These are phyloP conservation scores for Streptanthus diversifolius DNA, from an alignment of 345 rosid genomes.

Conservation along the genomic window DNA sequence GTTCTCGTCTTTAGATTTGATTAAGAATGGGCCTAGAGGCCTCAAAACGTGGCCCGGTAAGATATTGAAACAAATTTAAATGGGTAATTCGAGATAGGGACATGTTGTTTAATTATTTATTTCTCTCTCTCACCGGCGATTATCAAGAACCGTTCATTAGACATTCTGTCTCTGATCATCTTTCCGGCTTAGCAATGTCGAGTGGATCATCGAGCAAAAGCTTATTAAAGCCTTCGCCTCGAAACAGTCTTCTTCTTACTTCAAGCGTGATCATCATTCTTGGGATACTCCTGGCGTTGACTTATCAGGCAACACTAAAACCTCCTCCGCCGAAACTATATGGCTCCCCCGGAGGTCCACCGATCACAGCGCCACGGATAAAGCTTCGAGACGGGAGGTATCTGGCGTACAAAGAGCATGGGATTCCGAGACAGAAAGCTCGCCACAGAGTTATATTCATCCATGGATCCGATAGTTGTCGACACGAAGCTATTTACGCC, in stretches of 20 bases:
- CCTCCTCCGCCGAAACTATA: conserved; percentile 42
- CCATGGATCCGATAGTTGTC: conserved; percentile 46
- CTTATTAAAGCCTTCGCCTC: background rate
- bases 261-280: conserved; percentile 21
- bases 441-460: conserved; percentile 40
- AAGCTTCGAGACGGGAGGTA: conserved; percentile 57
- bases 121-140: background rate
- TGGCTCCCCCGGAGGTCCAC: conserved; percentile 45
- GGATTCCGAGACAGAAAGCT: conserved; percentile 46
- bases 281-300: conserved; percentile 31
- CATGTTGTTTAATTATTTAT: background rate
- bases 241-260: background rate
- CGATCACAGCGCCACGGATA: conserved; percentile 45
- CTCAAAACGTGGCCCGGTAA: background rate
- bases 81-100: background rate
- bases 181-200: background rate
- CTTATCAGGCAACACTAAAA: conserved; percentile 37
- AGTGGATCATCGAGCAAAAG: background rate
- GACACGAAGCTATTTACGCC: conserved; percentile 39
- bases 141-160: background rate
- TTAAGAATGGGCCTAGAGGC: background rate
- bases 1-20: background rate
- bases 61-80: background rate
- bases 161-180: background rate
- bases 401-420: conserved; percentile 53